phyloP scores from a whole-genome alignment of 106 monocot species.

The Dioscorea dumetorum region DNA sequence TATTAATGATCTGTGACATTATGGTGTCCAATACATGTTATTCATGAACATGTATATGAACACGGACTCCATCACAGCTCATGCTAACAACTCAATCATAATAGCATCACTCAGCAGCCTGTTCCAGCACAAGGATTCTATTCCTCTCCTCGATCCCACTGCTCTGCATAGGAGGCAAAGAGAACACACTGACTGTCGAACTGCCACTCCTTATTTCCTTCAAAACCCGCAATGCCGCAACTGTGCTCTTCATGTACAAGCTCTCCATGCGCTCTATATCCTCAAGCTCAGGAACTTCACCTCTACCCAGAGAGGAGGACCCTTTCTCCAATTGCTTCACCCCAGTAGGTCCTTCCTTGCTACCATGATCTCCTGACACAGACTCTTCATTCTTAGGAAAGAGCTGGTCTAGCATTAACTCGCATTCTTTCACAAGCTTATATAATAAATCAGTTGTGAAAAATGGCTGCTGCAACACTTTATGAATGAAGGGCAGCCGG shows the following conservation, averaged over 20 bases:
- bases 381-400: slow-evolving; percentile 34
- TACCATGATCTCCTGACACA: slow-evolving; percentile 1
- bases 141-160: slow-evolving; percentile 29
- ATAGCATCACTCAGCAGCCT: slow-evolving; percentile 35
- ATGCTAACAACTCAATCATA: not conserved
- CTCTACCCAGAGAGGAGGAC: slow-evolving; percentile 13
- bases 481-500: slow-evolving; percentile 77
- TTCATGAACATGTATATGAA: no score
- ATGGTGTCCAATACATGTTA: no score
- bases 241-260: slow-evolving; percentile 78
- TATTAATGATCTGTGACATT: no score
- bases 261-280: slow-evolving; percentile 79
- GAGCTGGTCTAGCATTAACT: slow-evolving; percentile 64
- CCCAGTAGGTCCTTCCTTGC: slow-evolving; percentile 1
- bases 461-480: slow-evolving; percentile 77
- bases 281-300: slow-evolving; percentile 46
- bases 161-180: slow-evolving; percentile 60
- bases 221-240: slow-evolving; percentile 51
- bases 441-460: slow-evolving; percentile 80
- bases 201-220: slow-evolving; percentile 74
- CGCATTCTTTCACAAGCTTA: slow-evolving; percentile 81
- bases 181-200: slow-evolving; percentile 83
- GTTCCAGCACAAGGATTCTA: slow-evolving; percentile 38
- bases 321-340: not conserved
- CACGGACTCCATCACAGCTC: not conserved